Percentiles rank a stretch among this genome's conserved stretches.
Evolutionary conservation across 2,329 filamentous ascomycete species (phyloP).

Genomic region (Fusarium praegraminearum): DNA sequence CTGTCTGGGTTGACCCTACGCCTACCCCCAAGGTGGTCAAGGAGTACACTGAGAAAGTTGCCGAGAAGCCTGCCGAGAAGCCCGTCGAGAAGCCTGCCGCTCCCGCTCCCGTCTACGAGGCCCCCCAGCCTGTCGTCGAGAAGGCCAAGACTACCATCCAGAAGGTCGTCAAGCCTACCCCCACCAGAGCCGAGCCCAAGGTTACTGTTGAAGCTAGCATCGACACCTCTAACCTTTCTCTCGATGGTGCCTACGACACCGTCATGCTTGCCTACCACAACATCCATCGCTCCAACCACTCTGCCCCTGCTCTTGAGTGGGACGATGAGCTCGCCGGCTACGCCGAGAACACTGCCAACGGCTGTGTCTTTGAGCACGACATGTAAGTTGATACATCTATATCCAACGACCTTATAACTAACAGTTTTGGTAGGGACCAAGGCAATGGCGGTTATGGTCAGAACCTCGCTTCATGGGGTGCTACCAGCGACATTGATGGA

Average conservation of each 20-base stretch:
- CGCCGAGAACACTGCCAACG: conserved; percentile 72
- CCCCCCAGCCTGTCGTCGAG: conserved; percentile 11
- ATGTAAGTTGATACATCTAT: conserved; percentile 65
- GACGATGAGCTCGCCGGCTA: conserved; percentile 70
- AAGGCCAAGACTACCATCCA: conserved; percentile 29
- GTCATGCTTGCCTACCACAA: conserved; percentile 81
- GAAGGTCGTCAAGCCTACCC: conserved; percentile 21
- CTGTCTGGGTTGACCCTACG: conserved; percentile 12
- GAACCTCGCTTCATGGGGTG: conserved; percentile 81
- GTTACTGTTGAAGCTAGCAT: conserved; percentile 14
- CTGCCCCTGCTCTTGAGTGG: conserved; percentile 74
- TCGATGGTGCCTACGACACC: conserved; percentile 50
- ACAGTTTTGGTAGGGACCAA: conserved; percentile 59
- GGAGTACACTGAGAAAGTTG: conserved; percentile 3
- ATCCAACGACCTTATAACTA: conserved; percentile 41
- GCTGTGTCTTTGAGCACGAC: conserved; percentile 81
- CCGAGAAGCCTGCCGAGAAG: not conserved
- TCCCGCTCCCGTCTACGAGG: conserved; percentile 19
- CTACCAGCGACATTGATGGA: conserved; percentile 53
- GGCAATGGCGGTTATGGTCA: conserved; percentile 82
- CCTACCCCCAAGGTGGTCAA: conserved; percentile 4
- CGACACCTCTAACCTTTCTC: conserved; percentile 19
- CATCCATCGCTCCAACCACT: conserved; percentile 85
- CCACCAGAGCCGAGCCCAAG: conserved; percentile 24
- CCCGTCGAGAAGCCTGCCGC: conserved; percentile 15